phyloP scores from a whole-genome alignment of 2,329 filamentous ascomycete genomes.

The Didymella exigua region DNA sequence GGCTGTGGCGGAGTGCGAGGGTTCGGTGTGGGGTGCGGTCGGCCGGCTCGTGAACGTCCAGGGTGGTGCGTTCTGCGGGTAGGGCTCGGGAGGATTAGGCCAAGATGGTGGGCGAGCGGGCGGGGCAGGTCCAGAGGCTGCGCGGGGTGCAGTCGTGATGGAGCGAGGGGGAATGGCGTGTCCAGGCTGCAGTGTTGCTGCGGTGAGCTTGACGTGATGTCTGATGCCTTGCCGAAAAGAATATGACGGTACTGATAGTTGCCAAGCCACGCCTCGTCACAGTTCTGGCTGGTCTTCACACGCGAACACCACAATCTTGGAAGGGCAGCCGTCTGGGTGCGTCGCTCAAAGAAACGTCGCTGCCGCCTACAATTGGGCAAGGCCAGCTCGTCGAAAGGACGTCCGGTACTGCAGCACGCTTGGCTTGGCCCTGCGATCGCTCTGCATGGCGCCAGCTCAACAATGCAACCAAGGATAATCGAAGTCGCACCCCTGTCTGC shows the following conservation, averaged over 20 bases:
- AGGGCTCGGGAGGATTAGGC: slow-evolving; percentile 23
- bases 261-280: slow-evolving; percentile 19
- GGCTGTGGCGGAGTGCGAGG: slow-evolving; percentile 19
- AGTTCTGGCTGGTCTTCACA: neutral
- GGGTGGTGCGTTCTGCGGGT: slow-evolving; percentile 28
- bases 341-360: neutral
- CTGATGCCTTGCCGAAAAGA: slow-evolving; percentile 48
- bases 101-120: slow-evolving; percentile 21
- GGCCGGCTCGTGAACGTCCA: slow-evolving; percentile 9
- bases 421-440: slow-evolving; percentile 7
- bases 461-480: slow-evolving; percentile 15
- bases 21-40: slow-evolving; percentile 16
- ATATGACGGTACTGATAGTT: slow-evolving; percentile 37
- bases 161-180: slow-evolving; percentile 23
- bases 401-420: neutral
- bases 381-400: neutral
- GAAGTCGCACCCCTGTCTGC: neutral
- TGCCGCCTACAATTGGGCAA: neutral
- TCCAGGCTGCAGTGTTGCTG: slow-evolving; percentile 27
- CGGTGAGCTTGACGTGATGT: slow-evolving; percentile 27
- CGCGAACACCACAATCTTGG: slow-evolving; percentile 18
- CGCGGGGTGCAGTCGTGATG: slow-evolving; percentile 38
- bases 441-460: slow-evolving; percentile 18
- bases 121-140: slow-evolving; percentile 25
- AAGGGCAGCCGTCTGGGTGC: neutral